A percentile compares a stretch with the other conserved stretches of the same genome.
Evolutionary conservation across 31 red algal genomes (phyloP).

Genomic region (Asparagopsis taxiformis): DNA sequence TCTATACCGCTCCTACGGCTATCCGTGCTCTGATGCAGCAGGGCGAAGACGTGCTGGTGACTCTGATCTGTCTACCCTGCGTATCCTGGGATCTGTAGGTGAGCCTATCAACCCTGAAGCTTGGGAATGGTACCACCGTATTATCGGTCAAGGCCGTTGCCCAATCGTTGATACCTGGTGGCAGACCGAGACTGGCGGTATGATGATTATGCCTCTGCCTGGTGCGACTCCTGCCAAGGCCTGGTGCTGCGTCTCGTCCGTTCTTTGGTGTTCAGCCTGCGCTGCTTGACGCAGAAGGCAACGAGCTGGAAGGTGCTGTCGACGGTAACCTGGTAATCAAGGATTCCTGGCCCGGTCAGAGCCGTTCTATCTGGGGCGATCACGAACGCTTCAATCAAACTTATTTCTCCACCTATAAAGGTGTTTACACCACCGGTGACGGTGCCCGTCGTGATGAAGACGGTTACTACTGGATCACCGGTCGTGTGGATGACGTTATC

Average conservation of each 20-base stretch:
- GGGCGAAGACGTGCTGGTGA: conserved; percentile 32
- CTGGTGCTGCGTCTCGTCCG: conserved; percentile 58
- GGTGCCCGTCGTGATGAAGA: conserved; percentile 65
- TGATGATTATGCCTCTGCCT: conserved; percentile 44
- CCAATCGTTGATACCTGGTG: conserved; percentile 81
- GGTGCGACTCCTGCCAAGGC: conserved; percentile 41
- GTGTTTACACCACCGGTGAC: conserved; percentile 69
- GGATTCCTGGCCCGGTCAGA: conserved; percentile 40
- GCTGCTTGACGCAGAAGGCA: conserved; percentile 49
- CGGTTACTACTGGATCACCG: conserved; percentile 65
- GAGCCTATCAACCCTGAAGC: conserved; percentile 84
- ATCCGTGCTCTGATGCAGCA: conserved; percentile 53
- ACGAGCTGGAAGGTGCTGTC: conserved; percentile 36
- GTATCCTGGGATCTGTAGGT: conserved; percentile 67
- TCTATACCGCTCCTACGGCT: conserved; percentile 79
- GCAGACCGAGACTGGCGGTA: conserved; percentile 86
- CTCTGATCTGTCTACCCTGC: conserved; percentile 33
- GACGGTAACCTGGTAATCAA: conserved; percentile 58
- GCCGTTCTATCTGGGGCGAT: conserved; percentile 48
- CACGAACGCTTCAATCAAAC: conserved; percentile 44
- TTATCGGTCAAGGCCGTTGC: conserved; percentile 45
- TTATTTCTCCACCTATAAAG: conserved; percentile 46
- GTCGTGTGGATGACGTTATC: conserved; percentile 68
- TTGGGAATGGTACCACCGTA: conserved; percentile 68
- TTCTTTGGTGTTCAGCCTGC: conserved; percentile 52